phyloP scores from a whole-genome alignment of 352 stramenopile genomes.

The Thalassiosira hispida region DNA sequence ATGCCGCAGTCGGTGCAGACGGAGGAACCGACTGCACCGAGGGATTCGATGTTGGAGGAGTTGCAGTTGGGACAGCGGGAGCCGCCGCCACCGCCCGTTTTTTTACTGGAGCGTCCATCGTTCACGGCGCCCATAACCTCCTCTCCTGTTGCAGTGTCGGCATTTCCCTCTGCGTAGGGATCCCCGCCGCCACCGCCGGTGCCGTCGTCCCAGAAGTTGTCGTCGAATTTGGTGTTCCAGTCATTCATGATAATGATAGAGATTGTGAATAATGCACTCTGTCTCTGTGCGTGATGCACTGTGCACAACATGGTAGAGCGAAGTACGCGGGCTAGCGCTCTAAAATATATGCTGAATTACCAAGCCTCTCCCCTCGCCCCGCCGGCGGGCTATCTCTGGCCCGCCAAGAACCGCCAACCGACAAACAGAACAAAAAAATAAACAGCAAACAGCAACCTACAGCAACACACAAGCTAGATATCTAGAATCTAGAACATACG shows the following conservation, averaged over 20 bases:
- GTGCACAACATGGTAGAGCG: too few relatives aligned
- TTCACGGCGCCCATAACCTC: constrained; percentile 4
- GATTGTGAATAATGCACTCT: constrained; percentile 30
- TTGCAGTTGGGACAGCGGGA: constrained; percentile 92
- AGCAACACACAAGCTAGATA: too few relatives aligned
- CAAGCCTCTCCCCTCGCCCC: too few relatives aligned
- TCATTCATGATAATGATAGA: constrained; percentile 28
- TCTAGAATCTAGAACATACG: too few relatives aligned
- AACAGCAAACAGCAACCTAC: too few relatives aligned
- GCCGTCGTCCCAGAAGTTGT: constrained; percentile 54
- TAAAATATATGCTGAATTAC: too few relatives aligned
- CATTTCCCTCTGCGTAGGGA: neutral
- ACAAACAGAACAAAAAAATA: too few relatives aligned
- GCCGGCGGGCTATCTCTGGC: too few relatives aligned
- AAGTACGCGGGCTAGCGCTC: too few relatives aligned
- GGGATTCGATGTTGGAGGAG: constrained; percentile 93
- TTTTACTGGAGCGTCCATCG: neutral
- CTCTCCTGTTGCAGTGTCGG: constrained; percentile 1
- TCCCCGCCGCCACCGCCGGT: neutral
- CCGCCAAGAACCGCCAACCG: too few relatives aligned
- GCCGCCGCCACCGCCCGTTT: constrained; percentile 3
- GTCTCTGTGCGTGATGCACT: too few relatives aligned
- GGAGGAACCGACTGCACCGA: constrained; percentile 87
- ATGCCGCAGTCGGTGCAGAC: constrained; percentile 88
- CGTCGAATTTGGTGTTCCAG: constrained; percentile 43